These are phyloP conservation scores for Rugonectria rugulosa DNA, from an alignment of 2,329 filamentous ascomycete species.

Conservation along the genomic window DNA sequence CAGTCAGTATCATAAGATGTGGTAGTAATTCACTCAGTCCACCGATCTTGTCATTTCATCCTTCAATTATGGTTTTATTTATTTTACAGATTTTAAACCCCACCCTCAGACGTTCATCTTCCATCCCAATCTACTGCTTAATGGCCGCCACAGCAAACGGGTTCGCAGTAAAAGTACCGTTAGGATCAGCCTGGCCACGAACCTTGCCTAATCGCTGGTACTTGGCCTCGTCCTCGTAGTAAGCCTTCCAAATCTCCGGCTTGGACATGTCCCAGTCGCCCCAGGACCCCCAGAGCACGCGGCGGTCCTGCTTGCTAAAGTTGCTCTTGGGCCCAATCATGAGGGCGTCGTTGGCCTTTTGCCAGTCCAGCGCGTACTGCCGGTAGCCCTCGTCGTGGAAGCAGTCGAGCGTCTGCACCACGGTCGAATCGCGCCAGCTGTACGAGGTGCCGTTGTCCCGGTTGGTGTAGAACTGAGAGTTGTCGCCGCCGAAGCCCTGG, in stretches of 20 bases:
- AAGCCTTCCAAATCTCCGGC: conserved; percentile 41
- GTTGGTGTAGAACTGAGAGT: not conserved
- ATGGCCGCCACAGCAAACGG: conserved; percentile 38
- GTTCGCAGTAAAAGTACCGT: conserved; percentile 48
- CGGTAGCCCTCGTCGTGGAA: conserved; percentile 49
- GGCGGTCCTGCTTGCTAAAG: conserved; percentile 48
- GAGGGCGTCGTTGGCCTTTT: conserved; percentile 49
- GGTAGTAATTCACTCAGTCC: no score
- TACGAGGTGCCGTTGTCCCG: not conserved
- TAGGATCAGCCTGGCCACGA: conserved; percentile 43
- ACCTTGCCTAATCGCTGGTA: conserved; percentile 43
- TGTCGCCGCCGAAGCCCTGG: not conserved
- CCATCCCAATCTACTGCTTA: not conserved
- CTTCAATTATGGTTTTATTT: no score
- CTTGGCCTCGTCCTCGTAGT: conserved; percentile 46
- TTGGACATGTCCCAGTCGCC: conserved; percentile 46
- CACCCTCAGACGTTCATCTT: no score
- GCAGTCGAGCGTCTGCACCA: conserved; percentile 42
- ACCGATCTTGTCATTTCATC: no score
- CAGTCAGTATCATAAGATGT: no score
- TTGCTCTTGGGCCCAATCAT: conserved; percentile 41
- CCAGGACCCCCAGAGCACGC: conserved; percentile 50
- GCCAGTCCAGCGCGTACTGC: conserved; percentile 50
- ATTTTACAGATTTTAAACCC: no score
- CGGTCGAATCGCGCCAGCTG: not conserved